Evolutionary conservation across 192 early-diverging fungal species (phyloP), one percentile per base, ranked within the genome.

Genomic region (Coemansia sp.): DNA sequence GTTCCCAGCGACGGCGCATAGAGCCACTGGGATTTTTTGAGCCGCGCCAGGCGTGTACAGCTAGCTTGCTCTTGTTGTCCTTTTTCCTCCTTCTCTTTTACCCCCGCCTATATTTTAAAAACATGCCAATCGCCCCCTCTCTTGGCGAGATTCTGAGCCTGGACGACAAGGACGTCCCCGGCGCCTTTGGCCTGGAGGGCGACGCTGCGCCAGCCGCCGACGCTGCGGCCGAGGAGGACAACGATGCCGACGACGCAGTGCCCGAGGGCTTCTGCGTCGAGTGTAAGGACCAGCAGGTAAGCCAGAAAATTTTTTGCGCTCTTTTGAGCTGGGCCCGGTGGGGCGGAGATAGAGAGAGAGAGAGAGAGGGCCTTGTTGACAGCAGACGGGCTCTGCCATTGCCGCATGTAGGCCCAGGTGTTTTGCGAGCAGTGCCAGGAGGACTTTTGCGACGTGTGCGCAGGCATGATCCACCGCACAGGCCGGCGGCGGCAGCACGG

Each of bases 361-460:
- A n/a, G n/a, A n/a, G n/a, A n/a, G n/a, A n/a, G n/a, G n/a, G n/a
- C n/a, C n/a, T n/a, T n/a, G n/a, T n/a, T n/a, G n/a, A n/a, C n/a
- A n/a, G n/a, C n/a, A n/a, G n/a, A n/a, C n/a, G n/a, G n/a, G n/a
- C n/a, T n/a, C n/a, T n/a, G n/a, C n/a, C n/a, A n/a, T n/a, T 38
- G 37, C 7, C 17, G 28, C 0, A 7, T 10, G 18, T 70, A 70
- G 67, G 63, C 70, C 1, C 55, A 67, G 9, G 38, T 58, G 18
- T 67, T 55, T 52, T 97, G 94, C 70, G 78, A 88, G 39, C 81
- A 90, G 50, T 95, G 92, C 40, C 77, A 71, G 31, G 92, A 87
- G 54, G 70, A 85, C 47, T 97, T 88, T 80, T 97, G 94, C 64
- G 85, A 89, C 53, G 90, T 97, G 20, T 97, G 94, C 53, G 85